Evolutionary conservation across 805 yeast genomes (phyloP).

Genomic region (Sugiyamaella smithiae): DNA sequence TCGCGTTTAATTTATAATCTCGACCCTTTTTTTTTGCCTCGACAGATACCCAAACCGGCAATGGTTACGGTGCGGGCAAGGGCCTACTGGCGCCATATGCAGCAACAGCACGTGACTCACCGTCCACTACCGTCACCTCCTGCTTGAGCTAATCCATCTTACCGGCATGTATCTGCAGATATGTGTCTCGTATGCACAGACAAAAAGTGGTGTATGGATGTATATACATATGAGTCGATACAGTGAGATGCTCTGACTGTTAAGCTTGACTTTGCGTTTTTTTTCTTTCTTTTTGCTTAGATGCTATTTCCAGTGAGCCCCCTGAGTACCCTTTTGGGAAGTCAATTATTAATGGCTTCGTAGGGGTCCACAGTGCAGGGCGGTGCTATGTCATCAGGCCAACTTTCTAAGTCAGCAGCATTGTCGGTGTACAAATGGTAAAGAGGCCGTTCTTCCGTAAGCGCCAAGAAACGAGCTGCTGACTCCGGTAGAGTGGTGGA

Average conservation of each 20-base stretch:
- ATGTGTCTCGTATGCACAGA: too few species aligned
- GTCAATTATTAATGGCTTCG: background rate
- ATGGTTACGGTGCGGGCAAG: background rate
- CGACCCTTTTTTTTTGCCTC: background rate
- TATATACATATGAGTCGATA: too few species aligned
- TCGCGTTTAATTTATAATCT: conserved; percentile 2
- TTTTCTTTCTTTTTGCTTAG: too few species aligned
- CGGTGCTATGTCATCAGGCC: conserved; percentile 1
- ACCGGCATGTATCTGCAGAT: too few species aligned
- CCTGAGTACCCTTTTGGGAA: background rate
- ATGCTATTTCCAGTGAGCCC: too few species aligned
- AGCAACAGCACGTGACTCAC: conserved; percentile 2
- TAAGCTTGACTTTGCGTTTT: too few species aligned
- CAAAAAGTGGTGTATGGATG: too few species aligned
- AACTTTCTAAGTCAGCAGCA: background rate
- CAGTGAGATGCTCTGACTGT: too few species aligned
- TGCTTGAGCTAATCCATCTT: too few species aligned
- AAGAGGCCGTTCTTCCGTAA: conserved; percentile 19
- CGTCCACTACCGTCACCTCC: conserved; percentile 1
- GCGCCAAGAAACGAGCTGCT: conserved; percentile 26
- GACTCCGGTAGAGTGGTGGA: conserved; percentile 9
- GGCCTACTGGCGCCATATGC: background rate
- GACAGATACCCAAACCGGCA: conserved; percentile 3
- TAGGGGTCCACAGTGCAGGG: conserved; percentile 2
- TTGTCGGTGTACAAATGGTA: background rate